These are phyloP conservation scores for Adiantum capillusveneris DNA, from an alignment of 75 land plant species.

Conservation along the genomic window DNA sequence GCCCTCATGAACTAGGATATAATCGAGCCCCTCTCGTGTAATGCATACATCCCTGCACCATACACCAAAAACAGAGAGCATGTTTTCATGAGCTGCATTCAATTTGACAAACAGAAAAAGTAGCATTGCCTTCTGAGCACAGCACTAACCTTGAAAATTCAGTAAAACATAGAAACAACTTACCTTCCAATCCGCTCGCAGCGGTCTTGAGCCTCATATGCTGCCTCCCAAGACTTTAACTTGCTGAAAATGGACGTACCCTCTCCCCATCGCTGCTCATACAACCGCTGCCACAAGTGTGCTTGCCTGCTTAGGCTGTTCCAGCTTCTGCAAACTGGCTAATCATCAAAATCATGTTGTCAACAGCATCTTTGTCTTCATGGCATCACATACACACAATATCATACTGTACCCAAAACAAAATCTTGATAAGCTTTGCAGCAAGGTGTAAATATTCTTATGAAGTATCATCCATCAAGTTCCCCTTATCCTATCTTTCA, in stretches of 20 bases:
- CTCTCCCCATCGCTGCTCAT: conserved; percentile 4
- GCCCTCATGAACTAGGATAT: conserved; percentile 3
- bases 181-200: conserved; percentile 6
- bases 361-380: no score
- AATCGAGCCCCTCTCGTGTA: conserved; percentile 2
- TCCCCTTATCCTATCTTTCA: no score
- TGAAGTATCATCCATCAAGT: no score
- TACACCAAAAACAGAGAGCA: neutral
- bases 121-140: no score
- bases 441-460: no score
- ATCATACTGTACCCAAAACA: no score
- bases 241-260: neutral
- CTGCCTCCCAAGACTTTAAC: conserved; percentile 6
- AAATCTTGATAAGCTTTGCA: no score
- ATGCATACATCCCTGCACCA: neutral
- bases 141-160: neutral
- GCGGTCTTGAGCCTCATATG: conserved; percentile 3
- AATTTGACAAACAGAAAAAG: no score
- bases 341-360: no score
- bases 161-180: neutral
- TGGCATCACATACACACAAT: no score
- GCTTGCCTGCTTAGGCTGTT: neutral
- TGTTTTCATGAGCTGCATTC: no score
- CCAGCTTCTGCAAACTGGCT: conserved; percentile 4
- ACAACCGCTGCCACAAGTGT: conserved; percentile 2